Evolutionary conservation across 192 early-diverging fungal species (phyloP), one percentile per base, ranked within the genome.

Genomic region (Diversispora epigaea): DNA sequence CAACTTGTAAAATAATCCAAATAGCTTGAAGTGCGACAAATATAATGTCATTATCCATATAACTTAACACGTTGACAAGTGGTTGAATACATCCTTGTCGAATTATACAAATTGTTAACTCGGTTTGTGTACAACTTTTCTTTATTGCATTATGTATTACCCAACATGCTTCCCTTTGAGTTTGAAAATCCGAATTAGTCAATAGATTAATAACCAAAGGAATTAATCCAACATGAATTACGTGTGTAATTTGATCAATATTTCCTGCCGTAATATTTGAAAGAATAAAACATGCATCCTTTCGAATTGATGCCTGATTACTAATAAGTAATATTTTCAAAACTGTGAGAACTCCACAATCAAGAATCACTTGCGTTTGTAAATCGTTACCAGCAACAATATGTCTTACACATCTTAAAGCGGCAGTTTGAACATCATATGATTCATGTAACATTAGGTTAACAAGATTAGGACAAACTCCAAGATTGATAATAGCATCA

Each of bases 321-420:
- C 72, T 80, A 41, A 41, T 75, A 4, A 93, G 76, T 19, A 93
- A 79, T 2, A 77, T 69, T 14, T 80, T 76, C 4, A 93, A 79
- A 17, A 87, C 86, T 8, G 77, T 71, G 14, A 93, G 76, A n/a
- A 82, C 83, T 44, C 86, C 87, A 55, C 86, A 89, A 75, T 90
- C 87, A 77, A 93, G 78, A 21, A 93, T 81, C 4, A 91, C 86
- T 75, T 93, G 91, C 47, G 90, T 92, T 73, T 93, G 92, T 11
- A 87, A 57, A 66, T 93, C 91, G 63, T 92, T 90, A n/a, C 92
- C 92, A 58, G 92, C 91, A 14, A 92, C 92, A 79, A 93, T 93
- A 77, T 93, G 93, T 32, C 92, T 91, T 58, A 92, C 82, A 6
- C 91, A 89, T 15, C 91, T 80, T 14, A 93, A 79, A n/a, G 88